Base-by-base conservation (phyloP, 2,329 filamentous ascomycete genomes). In the Fusarium luffae region DNA sequence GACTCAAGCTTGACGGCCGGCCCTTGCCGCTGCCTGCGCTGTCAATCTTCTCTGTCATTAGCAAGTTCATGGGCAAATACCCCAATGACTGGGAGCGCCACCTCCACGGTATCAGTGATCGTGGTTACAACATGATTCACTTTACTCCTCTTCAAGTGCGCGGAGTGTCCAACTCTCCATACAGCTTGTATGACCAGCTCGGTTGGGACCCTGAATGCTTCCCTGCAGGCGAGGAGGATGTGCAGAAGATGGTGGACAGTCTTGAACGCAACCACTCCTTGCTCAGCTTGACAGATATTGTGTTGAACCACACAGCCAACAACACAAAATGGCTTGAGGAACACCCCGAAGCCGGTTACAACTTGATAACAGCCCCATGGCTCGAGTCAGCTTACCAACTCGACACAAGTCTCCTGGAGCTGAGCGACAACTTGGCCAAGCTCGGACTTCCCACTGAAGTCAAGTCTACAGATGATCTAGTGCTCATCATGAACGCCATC, bases 81-180 rank as follows among this genome's bases (percentile, higher is more conserved):
- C 93, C 95, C 0, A 85, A 85, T 18, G 93, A 97, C 75, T 99
- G 95, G 94, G 89, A 98, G 77, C 91, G 89, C 54, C 95, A 98
- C 78, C 83, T 99, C 60, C 86, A 88, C 59, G 94, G 96, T 28
- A 97, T 99, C 78, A 92, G 93, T 78, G 89, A 92, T 75, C 88
- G 96, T 66, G 94, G 94, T 47, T 99, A 99, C 85, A 99, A 99
- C 82, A 98, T 98, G 94, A 90, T 99, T 64, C 96, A 99, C 80
- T 99, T 99, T 79, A 98, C 96, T 3, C 96, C 96, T 12, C 84
- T 99, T 71, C 96, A 97, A 85, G 86, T 92, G 62, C 90, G 96
- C 63, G 96, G 96, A 60, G 86, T 85, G 46, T 99, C 96, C 54
- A 97, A 99, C 78, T 99, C 96, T 3, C 96, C 96, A 0, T 99